phyloP scores from a whole-genome alignment of 208 protist genomes.

The Herpetomonas samuelpessoai region DNA sequence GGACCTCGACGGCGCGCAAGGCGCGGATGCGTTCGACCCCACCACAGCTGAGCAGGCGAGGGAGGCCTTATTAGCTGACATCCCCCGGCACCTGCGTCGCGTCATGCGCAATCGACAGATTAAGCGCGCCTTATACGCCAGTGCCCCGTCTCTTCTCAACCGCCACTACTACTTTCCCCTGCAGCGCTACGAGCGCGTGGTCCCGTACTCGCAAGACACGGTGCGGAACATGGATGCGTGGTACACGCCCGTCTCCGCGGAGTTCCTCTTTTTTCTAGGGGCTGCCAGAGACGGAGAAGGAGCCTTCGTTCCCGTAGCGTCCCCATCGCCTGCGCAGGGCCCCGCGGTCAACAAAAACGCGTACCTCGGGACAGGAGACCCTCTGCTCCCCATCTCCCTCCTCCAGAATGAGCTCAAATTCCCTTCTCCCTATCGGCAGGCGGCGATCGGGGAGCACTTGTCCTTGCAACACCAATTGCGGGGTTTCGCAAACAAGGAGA shows the following conservation, averaged over 20 bases:
- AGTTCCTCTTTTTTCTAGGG: conserved; percentile 9
- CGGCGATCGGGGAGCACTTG: neutral
- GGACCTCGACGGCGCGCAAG: neutral
- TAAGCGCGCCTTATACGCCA: conserved; percentile 14
- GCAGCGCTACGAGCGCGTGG: conserved; percentile 34
- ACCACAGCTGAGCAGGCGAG: neutral
- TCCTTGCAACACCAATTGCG: neutral
- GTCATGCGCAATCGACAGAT: neutral
- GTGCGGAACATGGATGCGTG: conserved; percentile 31
- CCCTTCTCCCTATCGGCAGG: neutral
- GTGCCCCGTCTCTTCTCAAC: conserved; percentile 33
- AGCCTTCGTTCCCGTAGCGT: conserved; percentile 12
- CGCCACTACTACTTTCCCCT: conserved; percentile 53
- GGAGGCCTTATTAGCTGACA: too few relatives aligned
- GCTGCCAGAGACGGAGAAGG: conserved; percentile 9
- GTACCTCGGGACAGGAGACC: neutral
- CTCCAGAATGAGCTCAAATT: neutral
- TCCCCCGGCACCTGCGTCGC: neutral
- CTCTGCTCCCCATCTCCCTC: neutral
- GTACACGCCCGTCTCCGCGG: conserved; percentile 38
- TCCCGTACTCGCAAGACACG: conserved; percentile 28
- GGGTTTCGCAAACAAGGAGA: neutral
- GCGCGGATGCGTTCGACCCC: neutral
- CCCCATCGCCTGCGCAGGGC: neutral
- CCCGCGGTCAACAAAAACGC: neutral